Base-by-base conservation (phyloP, 805 yeast genomes). In the Candida vartiovaarae region DNA sequence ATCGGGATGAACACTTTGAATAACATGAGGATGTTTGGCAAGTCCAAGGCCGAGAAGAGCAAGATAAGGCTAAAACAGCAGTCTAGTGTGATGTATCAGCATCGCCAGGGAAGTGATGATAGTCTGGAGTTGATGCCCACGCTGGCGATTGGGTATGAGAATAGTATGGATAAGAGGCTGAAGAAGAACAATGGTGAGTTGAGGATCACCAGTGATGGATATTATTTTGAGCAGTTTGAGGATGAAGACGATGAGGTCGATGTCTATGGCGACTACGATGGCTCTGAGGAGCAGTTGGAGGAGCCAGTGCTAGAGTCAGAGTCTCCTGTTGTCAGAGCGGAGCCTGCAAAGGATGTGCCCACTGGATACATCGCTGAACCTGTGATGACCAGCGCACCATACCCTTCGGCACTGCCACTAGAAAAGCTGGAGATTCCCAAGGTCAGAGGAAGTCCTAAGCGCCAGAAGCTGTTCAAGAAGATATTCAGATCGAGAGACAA, bases 131-230 rank as follows among this genome's bases (percentile, higher is more conserved):
- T 57, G 30, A 55, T 54, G 59, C 61, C 61, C 2, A 57, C 61
- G 1, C 31, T 57, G 11, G 61, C 61, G 1, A 51, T 53, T 47
- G 61, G 61, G 6, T 56, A 45, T 40, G 59, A 57, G 40, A 57
- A 57, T 38, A 50, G 55, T 8, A 27, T 54, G 25, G 49, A 48
- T 11, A 51, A 48, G 29, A 36, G 43, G 31, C 34, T 50, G 20
- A 45, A 42, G 44, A 45, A 43, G 8, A 45, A 43, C 23, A 42
- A 47, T 4, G 51, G 57, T 20, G 61, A 54, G 34, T 31, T 57
- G 32, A 48, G 59, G 33, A 57, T 56, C 39, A 55, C 57, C 2
- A 52, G 52, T 1, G 45, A 47, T 32, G 61, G 60, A 0, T 57
- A 54, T 33, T 57, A 51, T 28, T 49, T 54, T 5, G 45, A 43